Evolutionary conservation across 192 early-diverging fungal species (phyloP), one percentile per base, ranked within the genome.

Genomic region (Mortierella alpina): DNA sequence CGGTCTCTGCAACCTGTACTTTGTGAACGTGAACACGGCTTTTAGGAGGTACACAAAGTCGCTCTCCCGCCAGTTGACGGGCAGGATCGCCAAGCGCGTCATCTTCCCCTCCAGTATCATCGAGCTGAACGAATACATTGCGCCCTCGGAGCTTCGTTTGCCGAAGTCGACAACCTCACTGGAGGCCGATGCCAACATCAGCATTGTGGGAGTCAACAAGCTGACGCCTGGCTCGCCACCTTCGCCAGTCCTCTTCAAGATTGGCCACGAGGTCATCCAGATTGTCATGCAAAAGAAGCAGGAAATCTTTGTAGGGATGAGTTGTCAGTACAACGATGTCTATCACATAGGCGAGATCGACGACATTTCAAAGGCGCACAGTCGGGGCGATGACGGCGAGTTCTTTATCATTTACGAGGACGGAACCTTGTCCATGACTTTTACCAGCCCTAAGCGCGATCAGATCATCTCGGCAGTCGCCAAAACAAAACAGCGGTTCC

Each of bases 331-430:
- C 61, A 96, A 96, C 68, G 96, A 99, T 68, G 92, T 96, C 13
- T 94, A 91, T 72, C 93, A 94, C 68, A 94, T 97, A 45, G 88
- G 90, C 4, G 96, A 96, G 57, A 87, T 97, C 51, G 83, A 90
- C 9, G 95, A 96, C 45, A 78, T 94, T 50, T 80, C 85, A 46
- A 72, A 86, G 55, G 76, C 83, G 9, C 83, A 70, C 31, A 87
- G 90, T 50, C 83, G 87, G n/a, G 90, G 90, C 5, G 84, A 90
- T 53, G 84, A 88, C 47, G 90, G 90, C 73, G 90, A 96, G 66
- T 95, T 97, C 55, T 74, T 89, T 47, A 92, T 97, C 45, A 90
- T 93, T 59, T 93, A 94, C 59, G 91, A 95, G 50, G 87, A 88
- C 17, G 89, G 87, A 55, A 90, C 86, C 47, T 68, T 87, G 44